Conservation (phyloP, 164 flowering plant genomes). For the Nymphaea colorata region DNA sequence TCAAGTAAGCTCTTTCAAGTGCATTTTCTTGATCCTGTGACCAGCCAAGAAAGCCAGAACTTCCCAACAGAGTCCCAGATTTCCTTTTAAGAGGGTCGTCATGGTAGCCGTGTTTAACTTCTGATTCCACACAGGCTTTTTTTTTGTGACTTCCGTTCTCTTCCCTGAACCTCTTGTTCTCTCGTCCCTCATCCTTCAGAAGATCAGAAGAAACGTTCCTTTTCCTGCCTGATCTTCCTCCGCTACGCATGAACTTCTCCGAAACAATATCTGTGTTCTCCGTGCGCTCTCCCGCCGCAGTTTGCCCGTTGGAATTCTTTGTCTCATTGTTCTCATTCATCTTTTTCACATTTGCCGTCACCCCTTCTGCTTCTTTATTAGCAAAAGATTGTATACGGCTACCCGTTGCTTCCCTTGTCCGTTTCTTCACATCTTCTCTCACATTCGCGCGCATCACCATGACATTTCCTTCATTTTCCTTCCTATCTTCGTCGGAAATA, state of each 20-base stretch:
- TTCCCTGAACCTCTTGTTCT: not conserved
- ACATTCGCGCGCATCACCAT: too few species aligned
- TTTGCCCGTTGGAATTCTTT: not conserved
- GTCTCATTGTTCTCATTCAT: not conserved
- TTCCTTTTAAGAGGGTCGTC: not conserved
- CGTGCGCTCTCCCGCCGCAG: not conserved
- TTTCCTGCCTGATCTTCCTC: not conserved
- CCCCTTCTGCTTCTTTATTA: not conserved
- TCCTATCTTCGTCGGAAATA: too few species aligned
- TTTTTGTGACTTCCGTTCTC: not conserved
- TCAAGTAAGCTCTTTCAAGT: conserved; percentile 60
- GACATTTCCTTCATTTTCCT: too few species aligned
- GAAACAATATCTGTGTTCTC: not conserved
- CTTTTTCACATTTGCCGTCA: not conserved
- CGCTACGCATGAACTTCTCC: not conserved
- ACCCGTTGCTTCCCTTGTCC: not conserved
- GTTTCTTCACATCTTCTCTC: not conserved
- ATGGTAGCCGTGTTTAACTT: too few species aligned
- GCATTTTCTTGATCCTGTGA: conserved; percentile 65
- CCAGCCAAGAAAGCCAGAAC: conserved; percentile 37
- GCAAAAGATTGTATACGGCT: not conserved
- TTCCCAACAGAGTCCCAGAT: conserved; percentile 5
- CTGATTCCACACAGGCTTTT: not conserved
- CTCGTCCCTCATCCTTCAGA: not conserved
- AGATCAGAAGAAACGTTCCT: not conserved